Evolutionary conservation across 768 basidiomycete genomes (phyloP).

Genomic region (Chiua virens): DNA sequence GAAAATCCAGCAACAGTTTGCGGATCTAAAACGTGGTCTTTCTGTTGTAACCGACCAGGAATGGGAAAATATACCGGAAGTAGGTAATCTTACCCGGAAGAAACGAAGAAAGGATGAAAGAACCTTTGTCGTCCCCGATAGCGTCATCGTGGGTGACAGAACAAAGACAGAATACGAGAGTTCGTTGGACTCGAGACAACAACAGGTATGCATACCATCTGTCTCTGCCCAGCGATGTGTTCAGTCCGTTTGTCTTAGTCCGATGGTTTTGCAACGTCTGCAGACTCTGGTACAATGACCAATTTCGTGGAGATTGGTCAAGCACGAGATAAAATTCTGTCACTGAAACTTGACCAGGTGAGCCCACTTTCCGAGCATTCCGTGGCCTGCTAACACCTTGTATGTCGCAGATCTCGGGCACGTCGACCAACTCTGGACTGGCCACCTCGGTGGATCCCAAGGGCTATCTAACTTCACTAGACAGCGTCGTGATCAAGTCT

Average conservation of each 20-base stretch:
- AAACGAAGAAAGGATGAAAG: slow-evolving; percentile 85
- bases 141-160: slow-evolving; percentile 85
- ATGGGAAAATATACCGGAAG: slow-evolving; percentile 96
- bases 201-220: slow-evolving; percentile 47
- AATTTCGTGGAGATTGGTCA: slow-evolving; percentile 97
- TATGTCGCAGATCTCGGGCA: slow-evolving; percentile 61
- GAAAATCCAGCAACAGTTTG: slow-evolving; percentile 94
- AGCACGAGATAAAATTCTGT: slow-evolving; percentile 91
- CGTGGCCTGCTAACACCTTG: neutral
- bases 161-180: slow-evolving; percentile 74
- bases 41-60: slow-evolving; percentile 84
- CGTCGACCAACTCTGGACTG: slow-evolving; percentile 66
- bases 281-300: slow-evolving; percentile 76
- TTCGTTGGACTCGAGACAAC: slow-evolving; percentile 69
- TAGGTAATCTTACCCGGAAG: slow-evolving; percentile 92
- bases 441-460: slow-evolving; percentile 93
- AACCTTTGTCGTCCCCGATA: slow-evolving; percentile 90
- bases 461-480: slow-evolving; percentile 95
- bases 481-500: slow-evolving; percentile 87
- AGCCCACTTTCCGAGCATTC: slow-evolving; percentile 6
- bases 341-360: slow-evolving; percentile 91
- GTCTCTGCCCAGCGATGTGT: neutral
- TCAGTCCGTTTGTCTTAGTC: slow-evolving; percentile 8
- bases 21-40: slow-evolving; percentile 90
- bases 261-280: slow-evolving; percentile 81